A percentile compares a stretch with the other conserved stretches of the same genome.
Conservation (phyloP, 768 basidiomycete genomes). For the Rossbeevera mucosa region DNA sequence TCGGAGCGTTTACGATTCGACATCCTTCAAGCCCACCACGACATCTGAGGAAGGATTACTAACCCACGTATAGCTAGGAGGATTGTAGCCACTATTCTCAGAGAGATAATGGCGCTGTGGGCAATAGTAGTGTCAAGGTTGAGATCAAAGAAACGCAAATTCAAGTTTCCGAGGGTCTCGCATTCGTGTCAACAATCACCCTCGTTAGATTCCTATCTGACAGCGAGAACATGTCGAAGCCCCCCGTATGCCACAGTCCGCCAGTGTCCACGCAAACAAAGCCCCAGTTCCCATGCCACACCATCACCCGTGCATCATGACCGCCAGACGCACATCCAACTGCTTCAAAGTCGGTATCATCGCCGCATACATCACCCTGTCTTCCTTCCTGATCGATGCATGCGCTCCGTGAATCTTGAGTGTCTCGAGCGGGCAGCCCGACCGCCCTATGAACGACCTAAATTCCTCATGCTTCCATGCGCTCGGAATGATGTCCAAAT, state of each 20-base stretch:
- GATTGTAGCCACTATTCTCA: too few species aligned
- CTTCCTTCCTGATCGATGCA: constrained; percentile 13
- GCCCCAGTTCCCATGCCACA: background rate
- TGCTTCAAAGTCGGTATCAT: constrained; percentile 18
- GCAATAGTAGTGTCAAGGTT: too few species aligned
- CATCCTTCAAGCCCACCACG: too few species aligned
- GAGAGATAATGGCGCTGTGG: too few species aligned
- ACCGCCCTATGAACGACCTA: constrained; percentile 18
- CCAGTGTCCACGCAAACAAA: background rate
- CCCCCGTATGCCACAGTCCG: background rate
- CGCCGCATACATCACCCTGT: constrained; percentile 7
- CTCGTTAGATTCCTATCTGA: too few species aligned
- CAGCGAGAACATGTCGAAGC: too few species aligned
- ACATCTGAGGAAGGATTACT: too few species aligned
- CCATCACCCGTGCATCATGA: constrained; percentile 5
- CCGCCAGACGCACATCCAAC: constrained; percentile 12
- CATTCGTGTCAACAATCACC: too few species aligned
- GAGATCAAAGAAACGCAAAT: too few species aligned
- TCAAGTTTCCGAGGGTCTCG: too few species aligned
- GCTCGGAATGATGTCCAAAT: constrained; percentile 17
- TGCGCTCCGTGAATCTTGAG: constrained; percentile 12
- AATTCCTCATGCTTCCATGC: constrained; percentile 12
- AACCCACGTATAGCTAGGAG: too few species aligned
- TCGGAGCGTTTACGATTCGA: too few species aligned
- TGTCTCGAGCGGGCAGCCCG: constrained; percentile 18